These are phyloP conservation scores for Paecilomyces sp. DNA, from an alignment of 2,329 filamentous ascomycete species.

Conservation along the genomic window DNA sequence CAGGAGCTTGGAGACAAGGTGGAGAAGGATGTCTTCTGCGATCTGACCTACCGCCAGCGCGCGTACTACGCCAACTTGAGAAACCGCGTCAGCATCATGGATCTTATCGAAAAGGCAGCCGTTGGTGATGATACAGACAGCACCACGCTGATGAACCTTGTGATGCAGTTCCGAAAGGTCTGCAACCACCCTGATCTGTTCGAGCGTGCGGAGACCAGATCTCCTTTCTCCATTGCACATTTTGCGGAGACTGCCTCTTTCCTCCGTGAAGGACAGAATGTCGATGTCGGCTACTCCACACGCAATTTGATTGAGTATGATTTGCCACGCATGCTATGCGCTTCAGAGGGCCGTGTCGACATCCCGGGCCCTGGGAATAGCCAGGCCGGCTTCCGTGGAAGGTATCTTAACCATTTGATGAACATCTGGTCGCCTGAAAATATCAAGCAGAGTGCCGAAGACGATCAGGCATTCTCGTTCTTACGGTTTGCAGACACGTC, in stretches of 20 bases:
- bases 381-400: conserved; percentile 70
- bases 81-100: conserved; percentile 98
- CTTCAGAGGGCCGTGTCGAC: conserved; percentile 69
- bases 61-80: conserved; percentile 87
- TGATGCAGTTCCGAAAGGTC: conserved; percentile 99
- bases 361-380: conserved; percentile 66
- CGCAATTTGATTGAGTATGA: conserved; percentile 79
- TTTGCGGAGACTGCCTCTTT: conserved; percentile 96
- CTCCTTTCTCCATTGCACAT: conserved; percentile 73
- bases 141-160: conserved; percentile 94
- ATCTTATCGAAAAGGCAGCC: conserved; percentile 94
- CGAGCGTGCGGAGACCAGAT: conserved; percentile 84
- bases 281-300: conserved; percentile 80
- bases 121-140: conserved; percentile 91
- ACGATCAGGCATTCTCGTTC: conserved; percentile 73
- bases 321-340: conserved; percentile 74
- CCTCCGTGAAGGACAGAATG: conserved; percentile 73
- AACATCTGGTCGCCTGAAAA: conserved; percentile 85
- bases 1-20: conserved; percentile 99
- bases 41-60: conserved; percentile 91
- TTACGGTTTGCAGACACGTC: conserved; percentile 78
- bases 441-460: conserved; percentile 56
- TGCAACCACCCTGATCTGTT: conserved; percentile 98
- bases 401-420: conserved; percentile 72
- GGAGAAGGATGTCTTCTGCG: conserved; percentile 90